A percentile compares a stretch with the other conserved stretches of the same genome.
phyloP scores from a whole-genome alignment of 306 rosid genomes.

The Ormosia emarginata region DNA sequence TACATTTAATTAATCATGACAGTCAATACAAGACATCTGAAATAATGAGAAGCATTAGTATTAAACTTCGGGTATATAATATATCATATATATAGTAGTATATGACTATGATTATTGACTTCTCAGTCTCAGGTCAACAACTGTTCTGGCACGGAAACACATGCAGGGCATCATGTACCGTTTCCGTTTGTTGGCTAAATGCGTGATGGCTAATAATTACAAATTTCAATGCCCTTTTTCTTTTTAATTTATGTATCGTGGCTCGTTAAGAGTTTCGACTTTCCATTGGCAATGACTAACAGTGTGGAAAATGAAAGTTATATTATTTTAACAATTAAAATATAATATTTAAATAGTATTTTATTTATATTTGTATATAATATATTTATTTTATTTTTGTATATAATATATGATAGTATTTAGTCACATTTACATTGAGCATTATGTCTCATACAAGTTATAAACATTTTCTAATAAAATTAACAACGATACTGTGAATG shows the following conservation, averaged over 20 bases:
- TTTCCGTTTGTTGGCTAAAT: constrained; percentile 23
- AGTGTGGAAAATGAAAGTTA: background rate
- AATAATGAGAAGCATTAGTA: background rate
- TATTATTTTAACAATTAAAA: too few relatives aligned
- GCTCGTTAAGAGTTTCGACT: constrained; percentile 11
- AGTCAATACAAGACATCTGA: background rate
- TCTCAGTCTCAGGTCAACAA: background rate
- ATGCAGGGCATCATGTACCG: constrained; percentile 19
- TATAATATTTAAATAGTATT: too few relatives aligned
- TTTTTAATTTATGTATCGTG: background rate
- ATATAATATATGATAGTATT: too few relatives aligned
- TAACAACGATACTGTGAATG: constrained; percentile 18
- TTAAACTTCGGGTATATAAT: background rate
- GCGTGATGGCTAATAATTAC: constrained; percentile 35
- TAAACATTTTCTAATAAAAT: background rate
- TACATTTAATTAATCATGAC: background rate
- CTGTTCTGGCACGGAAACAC: constrained; percentile 34
- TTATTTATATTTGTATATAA: too few relatives aligned
- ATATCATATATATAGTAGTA: background rate
- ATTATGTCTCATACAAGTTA: too few relatives aligned
- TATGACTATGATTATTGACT: constrained; percentile 16
- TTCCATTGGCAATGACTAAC: background rate
- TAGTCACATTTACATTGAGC: too few relatives aligned
- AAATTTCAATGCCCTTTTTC: background rate
- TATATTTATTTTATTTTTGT: too few relatives aligned